Base-by-base conservation (phyloP, 2,329 filamentous ascomycete species). In the Alternaria ethzedia region DNA sequence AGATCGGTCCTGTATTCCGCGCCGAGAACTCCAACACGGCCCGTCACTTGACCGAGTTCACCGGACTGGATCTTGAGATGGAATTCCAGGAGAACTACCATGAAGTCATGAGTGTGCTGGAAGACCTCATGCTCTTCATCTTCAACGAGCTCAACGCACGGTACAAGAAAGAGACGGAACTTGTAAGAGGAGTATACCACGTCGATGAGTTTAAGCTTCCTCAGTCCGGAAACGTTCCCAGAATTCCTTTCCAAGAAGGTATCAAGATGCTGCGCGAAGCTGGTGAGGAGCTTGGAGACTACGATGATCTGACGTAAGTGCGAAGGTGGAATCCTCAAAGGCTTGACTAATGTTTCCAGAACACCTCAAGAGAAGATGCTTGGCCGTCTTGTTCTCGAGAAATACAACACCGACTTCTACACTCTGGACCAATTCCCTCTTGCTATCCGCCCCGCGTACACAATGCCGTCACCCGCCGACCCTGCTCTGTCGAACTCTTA, bases 341-440 rank as follows among this genome's bases (percentile, higher is more conserved):
- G 17, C 12, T 12, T 20, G 23, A 52, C 59, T 62, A 59, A 58
- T 23, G 9, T 32, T 30, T 25, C 11, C 57, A 84, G 82, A 76
- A 96, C 92, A 0, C 89, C 92, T 0, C 90, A 95, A 76, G 92
- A 96, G 80, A 94, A 94, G 82, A 92, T 91, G n/a, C 89, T 98
- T 9, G 96, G 96, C 61, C 90, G 89, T 25, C 86, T 98, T 51
- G 89, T 98, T 70, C 90, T 92, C 61, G 87, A 92, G 73, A 97
- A 97, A 83, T 97, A 91, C 86, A 88, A 91, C 78, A 96, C 94
- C 64, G 96, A 99, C 83, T 98, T 98, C 84, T 98, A 97, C 83
- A 90, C 96, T 21, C 87, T 99, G 66, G 95, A 98, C 85, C 96
- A 98, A 82, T 99, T 97, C 86, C 96, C 96, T 47, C 89, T 96